Evolutionary conservation across 2,329 filamentous ascomycete genomes (phyloP).

Genomic region (Colletotrichum tropicale): DNA sequence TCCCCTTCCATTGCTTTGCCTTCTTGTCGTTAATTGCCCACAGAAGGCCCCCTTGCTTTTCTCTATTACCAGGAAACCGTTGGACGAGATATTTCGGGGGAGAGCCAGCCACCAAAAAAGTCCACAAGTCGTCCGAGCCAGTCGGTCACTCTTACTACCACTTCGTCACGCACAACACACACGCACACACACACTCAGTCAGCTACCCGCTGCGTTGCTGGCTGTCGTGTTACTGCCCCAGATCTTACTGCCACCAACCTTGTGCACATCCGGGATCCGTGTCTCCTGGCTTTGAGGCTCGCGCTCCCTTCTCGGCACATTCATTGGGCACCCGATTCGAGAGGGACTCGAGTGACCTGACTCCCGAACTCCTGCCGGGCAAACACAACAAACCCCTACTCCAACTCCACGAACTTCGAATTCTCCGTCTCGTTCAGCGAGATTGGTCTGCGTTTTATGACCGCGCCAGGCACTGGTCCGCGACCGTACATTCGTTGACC

Average conservation of each 20-base stretch:
- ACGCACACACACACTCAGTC: neutral
- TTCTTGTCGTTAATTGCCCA: neutral
- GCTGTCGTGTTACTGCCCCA: slow-evolving; percentile 3
- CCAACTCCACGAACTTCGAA: neutral
- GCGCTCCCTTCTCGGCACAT: slow-evolving; percentile 3
- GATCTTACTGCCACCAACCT: slow-evolving; percentile 14
- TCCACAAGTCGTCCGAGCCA: neutral
- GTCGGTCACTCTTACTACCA: neutral
- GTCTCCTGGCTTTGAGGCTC: neutral
- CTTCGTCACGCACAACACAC: neutral
- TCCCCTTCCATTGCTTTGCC: neutral
- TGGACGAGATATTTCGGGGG: slow-evolving; percentile 10
- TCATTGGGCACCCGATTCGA: neutral
- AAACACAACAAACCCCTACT: neutral
- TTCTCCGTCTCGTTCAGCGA: neutral
- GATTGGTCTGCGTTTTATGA: slow-evolving; percentile 14
- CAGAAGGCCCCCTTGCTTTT: neutral
- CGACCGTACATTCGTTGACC: slow-evolving; percentile 7
- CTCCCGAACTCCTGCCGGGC: neutral
- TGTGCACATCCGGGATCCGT: slow-evolving; percentile 17
- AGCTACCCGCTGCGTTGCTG: neutral
- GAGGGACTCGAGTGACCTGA: neutral
- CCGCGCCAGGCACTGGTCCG: neutral
- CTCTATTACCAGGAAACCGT: slow-evolving; percentile 11
- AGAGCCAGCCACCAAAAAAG: slow-evolving; percentile 2